Evolutionary conservation across 2,329 filamentous ascomycete genomes (phyloP), one percentile per base, ranked within the genome.

Genomic region (Diatrype stigma): DNA sequence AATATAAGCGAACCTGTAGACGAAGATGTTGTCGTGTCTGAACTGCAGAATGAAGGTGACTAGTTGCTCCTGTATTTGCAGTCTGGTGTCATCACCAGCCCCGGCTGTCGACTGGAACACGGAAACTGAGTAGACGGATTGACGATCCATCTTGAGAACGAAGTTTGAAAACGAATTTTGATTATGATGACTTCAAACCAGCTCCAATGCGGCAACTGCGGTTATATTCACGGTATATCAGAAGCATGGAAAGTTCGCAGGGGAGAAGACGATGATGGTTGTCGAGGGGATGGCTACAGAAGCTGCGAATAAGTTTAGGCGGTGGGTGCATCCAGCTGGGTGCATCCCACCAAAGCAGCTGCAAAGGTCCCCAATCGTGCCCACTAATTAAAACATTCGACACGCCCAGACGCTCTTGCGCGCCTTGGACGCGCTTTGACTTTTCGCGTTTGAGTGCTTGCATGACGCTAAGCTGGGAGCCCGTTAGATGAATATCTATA

Each of bases 21-120:
- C 85, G 72, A 96, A 97, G 64, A 86, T 82, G 71, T 96, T 96
- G 71, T 96, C 93, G 40, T 97, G 82, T 65, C 93, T 85, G 67
- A 96, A 99, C 60, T 93, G 89, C 51, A 97, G 83, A 58, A 99
- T 86, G 69, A 99, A 99, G 54, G 90, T 86, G 65, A 94, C 85
- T 54, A 99, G 81, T 66, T 90, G 85, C 52, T 82, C 81, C 68
- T 94, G 90, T 46, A 92, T 77, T 64, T 90, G 83, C 23, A 82
- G 77, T 52, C 86, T 80, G 51, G 81, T 86, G 65, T 92, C 87
- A 58, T 86, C 81, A 53, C 76, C 80, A 38, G 84, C 81, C 61
- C 84, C 82, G 56, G 80, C 80, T 59, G 80, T 83, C 51, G 85
- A 79, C 60, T 84, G 83, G 62, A 90, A 90, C 55, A 96, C 85